Percentiles rank a stretch among this genome's conserved stretches.
These are phyloP conservation scores for Rasamsonia emersonii DNA, from an alignment of 2,329 filamentous ascomycete species.

Conservation along the genomic window DNA sequence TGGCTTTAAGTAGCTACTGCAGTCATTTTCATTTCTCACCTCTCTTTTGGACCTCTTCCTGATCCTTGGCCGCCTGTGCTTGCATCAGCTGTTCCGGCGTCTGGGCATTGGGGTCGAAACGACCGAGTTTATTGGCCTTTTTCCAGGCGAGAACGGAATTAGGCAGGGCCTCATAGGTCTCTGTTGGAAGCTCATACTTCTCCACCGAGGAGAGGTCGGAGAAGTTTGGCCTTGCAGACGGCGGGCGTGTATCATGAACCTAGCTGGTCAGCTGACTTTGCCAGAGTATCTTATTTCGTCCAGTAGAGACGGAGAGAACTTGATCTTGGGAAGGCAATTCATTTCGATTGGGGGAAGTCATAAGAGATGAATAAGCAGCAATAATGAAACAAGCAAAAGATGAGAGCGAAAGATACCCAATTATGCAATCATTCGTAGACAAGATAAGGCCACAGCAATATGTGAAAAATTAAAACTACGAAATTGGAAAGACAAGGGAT, in stretches of 20 bases:
- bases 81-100: slow-evolving; percentile 64
- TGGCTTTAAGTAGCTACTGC: too few species aligned
- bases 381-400: too few species aligned
- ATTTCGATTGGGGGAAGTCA: too few species aligned
- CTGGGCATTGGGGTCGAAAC: slow-evolving; percentile 81
- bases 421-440: too few species aligned
- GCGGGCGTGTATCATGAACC: slow-evolving; percentile 74
- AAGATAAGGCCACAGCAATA: too few species aligned
- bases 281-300: slow-evolving; percentile 8
- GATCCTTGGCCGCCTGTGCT: slow-evolving; percentile 52
- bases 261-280: slow-evolving; percentile 26
- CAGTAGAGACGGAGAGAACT: too few species aligned
- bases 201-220: slow-evolving; percentile 71
- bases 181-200: slow-evolving; percentile 81
- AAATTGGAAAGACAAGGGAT: slow-evolving; percentile 2
- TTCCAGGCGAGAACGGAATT: slow-evolving; percentile 95
- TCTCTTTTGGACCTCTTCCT: slow-evolving; percentile 55
- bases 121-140: slow-evolving; percentile 85
- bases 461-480: slow-evolving; percentile 1
- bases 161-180: slow-evolving; percentile 75
- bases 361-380: too few species aligned
- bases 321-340: too few species aligned
- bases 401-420: too few species aligned
- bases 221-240: slow-evolving; percentile 67
- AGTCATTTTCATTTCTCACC: too few species aligned